Evolutionary conservation across 805 yeast species (phyloP), one percentile per base, ranked within the genome.

Genomic region (Sugiyamaella americana): DNA sequence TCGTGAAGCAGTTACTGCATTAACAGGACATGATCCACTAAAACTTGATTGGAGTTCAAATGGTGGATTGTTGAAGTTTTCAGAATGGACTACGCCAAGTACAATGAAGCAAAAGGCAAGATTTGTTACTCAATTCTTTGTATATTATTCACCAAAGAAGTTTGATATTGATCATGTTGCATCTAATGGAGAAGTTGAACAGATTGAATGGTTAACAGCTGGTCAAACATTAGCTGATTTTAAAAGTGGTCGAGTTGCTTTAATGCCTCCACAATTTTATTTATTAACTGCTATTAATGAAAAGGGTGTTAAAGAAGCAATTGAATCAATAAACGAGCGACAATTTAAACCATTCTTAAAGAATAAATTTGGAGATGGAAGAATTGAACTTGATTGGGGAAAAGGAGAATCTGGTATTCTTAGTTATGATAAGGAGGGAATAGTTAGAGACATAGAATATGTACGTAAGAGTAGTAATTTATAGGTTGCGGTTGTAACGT

Each of bases 221-320:
- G 20, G 36, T 5, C 51, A 55, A 26, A 55, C 55, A 4, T 40
- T 60, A 30, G 52, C 44, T 8, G 43, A 41, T 38, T 60, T 56
- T 46, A n/a, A 46, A 8, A 36, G 35, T 3, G 58, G 59, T 2
- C 37, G 47, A 16, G 42, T 61, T 30, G 37, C 43, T 3, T 47
- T 62, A 34, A 53, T 56, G 49, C 66, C 66, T 2, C 66, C 66
- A 2, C 66, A 62, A 52, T 62, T 52, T 49, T 60, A 58, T 40
- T 21, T 62, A 2, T 36, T 57, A 41, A 48, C 51, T 17, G 34
- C 49, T 4, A 35, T 61, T 26, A 36, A 17, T 8, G 47, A 51
- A 29, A 22, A 30, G 17, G 52, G 56, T 6, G 50, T 51, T 8
- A 46, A 24, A 1, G 38, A 37, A 6, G 45, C 59, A 1, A 40